A percentile compares a stretch with the other conserved stretches of the same genome.
phyloP scores from a whole-genome alignment of 176 grass and related monocot genomes.

The Dendrocalamus sinicus region DNA sequence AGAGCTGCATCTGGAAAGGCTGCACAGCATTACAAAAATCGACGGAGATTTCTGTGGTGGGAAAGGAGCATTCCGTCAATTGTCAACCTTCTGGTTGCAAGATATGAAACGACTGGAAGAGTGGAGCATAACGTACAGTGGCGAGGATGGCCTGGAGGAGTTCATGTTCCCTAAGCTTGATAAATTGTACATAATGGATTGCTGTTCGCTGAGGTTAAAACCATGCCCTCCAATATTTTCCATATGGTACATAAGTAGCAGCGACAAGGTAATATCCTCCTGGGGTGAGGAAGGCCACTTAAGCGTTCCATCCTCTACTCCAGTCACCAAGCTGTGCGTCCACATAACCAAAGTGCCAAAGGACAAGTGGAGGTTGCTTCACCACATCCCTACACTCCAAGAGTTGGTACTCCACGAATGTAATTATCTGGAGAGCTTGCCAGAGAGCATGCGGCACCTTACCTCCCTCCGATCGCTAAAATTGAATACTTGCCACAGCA shows the following conservation, averaged over 20 bases:
- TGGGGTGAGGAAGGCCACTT: not conserved
- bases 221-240: not conserved
- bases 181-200: accelerated
- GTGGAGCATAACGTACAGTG: not conserved
- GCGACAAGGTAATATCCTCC: not conserved
- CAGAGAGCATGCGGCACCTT: not conserved
- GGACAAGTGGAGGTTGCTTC: not conserved
- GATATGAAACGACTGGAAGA: not conserved
- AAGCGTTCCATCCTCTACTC: no score
- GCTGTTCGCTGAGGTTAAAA: not conserved
- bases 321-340: not conserved
- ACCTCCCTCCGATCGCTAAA: not conserved
- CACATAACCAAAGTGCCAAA: not conserved
- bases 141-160: not conserved
- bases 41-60: not conserved
- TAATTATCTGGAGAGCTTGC: not conserved
- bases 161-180: not conserved
- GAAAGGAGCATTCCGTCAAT: not conserved
- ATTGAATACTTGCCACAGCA: accelerated
- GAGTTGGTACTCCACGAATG: accelerated
- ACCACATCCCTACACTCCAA: not conserved
- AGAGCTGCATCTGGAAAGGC: accelerated
- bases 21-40: not conserved
- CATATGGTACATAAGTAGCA: accelerated
- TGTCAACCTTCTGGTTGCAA: accelerated